A percentile compares a stretch with the other conserved stretches of the same genome.
phyloP scores from a whole-genome alignment of 805 yeast species.

The Aciculoconidium aculeatum region DNA sequence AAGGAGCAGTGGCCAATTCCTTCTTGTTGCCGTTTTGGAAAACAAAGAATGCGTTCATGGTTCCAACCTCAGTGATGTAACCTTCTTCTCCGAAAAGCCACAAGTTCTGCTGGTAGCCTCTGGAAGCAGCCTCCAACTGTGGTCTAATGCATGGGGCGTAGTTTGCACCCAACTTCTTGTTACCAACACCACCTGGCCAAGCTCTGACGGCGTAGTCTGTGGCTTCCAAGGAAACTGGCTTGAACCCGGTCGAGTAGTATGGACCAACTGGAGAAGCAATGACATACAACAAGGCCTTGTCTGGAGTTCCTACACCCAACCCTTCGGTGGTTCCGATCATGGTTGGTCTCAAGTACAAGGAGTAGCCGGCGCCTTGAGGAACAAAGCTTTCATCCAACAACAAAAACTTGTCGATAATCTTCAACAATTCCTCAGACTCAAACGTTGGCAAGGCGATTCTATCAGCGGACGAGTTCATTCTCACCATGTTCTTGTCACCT shows the following conservation, averaged over 20 bases:
- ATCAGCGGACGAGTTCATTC: slow-evolving; percentile 84
- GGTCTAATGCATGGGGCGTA: slow-evolving; percentile 95
- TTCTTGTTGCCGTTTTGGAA: slow-evolving; percentile 74
- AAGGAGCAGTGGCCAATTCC: slow-evolving; percentile 92
- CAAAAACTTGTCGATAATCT: slow-evolving; percentile 71
- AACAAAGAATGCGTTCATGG: slow-evolving; percentile 92
- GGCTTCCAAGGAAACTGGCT: slow-evolving; percentile 91
- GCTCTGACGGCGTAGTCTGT: slow-evolving; percentile 96
- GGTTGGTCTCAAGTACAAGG: slow-evolving; percentile 90
- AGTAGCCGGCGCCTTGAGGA: slow-evolving; percentile 83
- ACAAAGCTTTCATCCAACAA: slow-evolving; percentile 70
- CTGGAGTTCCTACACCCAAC: slow-evolving; percentile 82
- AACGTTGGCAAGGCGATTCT: slow-evolving; percentile 88
- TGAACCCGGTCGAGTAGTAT: slow-evolving; percentile 90
- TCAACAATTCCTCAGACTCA: slow-evolving; percentile 69
- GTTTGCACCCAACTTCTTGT: slow-evolving; percentile 94
- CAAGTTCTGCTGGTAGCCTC: slow-evolving; percentile 93
- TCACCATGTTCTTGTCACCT: slow-evolving; percentile 84
- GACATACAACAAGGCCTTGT: slow-evolving; percentile 74
- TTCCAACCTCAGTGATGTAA: slow-evolving; percentile 90
- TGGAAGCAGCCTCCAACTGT: slow-evolving; percentile 79
- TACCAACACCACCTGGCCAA: slow-evolving; percentile 99
- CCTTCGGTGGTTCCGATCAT: slow-evolving; percentile 88
- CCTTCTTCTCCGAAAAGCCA: slow-evolving; percentile 93
- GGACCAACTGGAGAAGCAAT: slow-evolving; percentile 97